Evolutionary conservation across 257 asterid species (phyloP), one percentile per base, ranked within the genome.

Genomic region (Nicotiana obtusifolia): DNA sequence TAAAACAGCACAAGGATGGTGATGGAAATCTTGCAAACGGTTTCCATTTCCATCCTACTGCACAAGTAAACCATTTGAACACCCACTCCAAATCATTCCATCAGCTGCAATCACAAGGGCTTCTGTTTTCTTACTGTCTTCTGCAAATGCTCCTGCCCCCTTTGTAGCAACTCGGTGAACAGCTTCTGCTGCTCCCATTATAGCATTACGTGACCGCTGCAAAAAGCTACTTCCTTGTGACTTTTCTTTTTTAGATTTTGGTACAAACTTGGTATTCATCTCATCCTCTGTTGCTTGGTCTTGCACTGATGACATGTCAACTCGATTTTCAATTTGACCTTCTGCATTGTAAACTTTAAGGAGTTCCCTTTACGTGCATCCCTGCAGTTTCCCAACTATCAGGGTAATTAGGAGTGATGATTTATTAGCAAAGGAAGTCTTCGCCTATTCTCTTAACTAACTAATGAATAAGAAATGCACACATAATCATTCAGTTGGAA

Each of bases 121-220:
- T 83, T 96, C 98, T 0, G 97, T 94, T 85, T 89, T 92, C 78
- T 88, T 93, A 60, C 85, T 80, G 28, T 93, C 99, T 47, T 96
- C 99, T 0, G 80, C 94, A 35, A 88, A 94, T 41, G 91, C 93
- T 68, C 95, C 97, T 1, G 97, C 88, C 1, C 98, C 97, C 83
- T 90, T 93, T 10, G 91, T 75, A 62, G 98, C 98, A 82, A 89
- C 99, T 64, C 99, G 87, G 4, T 97, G 89, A 53, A 96, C 98
- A 35, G 98, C 98, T 88, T 91, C 99, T n/a, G 99, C 98, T 41
- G 98, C 99, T 14, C 98, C 98, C 91, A 94, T 83, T 35, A 96
- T 85, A 31, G 97, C 98, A 80, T 91, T 96, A 30, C 99, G 94
- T 2, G 99, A 95, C 53, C 97, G 83, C 77, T 94, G 99, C 86